phyloP scores from a whole-genome alignment of 2,329 filamentous ascomycete species.

The Blumeria hordei region DNA sequence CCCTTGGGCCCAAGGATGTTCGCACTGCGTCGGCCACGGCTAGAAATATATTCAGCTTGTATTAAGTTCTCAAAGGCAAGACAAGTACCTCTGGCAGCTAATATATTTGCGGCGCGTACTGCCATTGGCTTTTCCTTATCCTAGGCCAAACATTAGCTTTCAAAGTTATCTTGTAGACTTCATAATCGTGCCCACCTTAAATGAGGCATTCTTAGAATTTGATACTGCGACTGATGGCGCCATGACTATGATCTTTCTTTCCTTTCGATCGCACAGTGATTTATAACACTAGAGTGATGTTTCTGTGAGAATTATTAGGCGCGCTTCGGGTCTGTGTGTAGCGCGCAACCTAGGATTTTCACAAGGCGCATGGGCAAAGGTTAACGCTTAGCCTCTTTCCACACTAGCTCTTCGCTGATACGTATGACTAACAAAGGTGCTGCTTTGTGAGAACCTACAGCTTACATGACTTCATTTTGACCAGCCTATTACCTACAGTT shows the following conservation, averaged over 20 bases:
- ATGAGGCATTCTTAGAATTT: conserved; percentile 35
- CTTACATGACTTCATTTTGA: background rate
- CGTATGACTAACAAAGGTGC: background rate
- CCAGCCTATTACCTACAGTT: background rate
- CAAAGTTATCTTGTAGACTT: conserved; percentile 4
- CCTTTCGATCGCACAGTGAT: no score
- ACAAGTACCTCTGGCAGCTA: conserved; percentile 65
- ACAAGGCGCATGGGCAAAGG: no score
- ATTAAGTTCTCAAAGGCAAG: background rate
- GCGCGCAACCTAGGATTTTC: no score
- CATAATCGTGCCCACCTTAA: conserved; percentile 26
- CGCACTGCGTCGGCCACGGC: conserved; percentile 94
- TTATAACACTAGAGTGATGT: no score
- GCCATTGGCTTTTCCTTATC: conserved; percentile 97
- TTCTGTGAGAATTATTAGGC: no score
- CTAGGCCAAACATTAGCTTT: conserved; percentile 18
- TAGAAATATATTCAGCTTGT: conserved; percentile 17
- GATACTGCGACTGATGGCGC: conserved; percentile 15
- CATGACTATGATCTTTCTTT: conserved; percentile 18
- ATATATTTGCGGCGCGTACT: conserved; percentile 87
- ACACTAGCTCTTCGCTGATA: background rate
- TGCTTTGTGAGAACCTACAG: background rate
- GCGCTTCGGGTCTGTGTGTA: no score
- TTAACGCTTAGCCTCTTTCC: conserved; percentile 1
- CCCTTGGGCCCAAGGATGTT: conserved; percentile 84